Percentiles rank a stretch among this genome's conserved stretches.
phyloP scores from a whole-genome alignment of 768 basidiomycete species.

The Coprinopsis sp. region DNA sequence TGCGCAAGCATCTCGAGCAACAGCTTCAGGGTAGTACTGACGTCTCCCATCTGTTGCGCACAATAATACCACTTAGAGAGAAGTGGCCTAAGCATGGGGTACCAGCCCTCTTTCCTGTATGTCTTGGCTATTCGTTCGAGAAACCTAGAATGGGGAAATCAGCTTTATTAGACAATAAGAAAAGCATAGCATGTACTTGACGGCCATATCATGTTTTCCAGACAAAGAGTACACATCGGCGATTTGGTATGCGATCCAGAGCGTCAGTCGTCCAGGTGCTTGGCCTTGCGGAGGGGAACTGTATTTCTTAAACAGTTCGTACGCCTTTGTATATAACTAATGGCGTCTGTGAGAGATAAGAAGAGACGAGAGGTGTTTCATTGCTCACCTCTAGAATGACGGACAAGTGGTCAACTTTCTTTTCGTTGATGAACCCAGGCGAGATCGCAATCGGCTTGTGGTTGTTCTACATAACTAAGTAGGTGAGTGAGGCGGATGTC shows the following conservation, averaged over 20 bases:
- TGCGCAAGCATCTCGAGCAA: constrained; percentile 80
- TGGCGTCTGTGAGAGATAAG: constrained; percentile 5
- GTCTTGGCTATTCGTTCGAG: constrained; percentile 89
- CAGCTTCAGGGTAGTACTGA: constrained; percentile 71
- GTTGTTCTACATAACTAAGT: constrained; percentile 8
- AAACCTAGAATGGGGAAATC: constrained; percentile 52
- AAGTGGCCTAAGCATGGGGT: constrained; percentile 65
- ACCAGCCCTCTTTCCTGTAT: constrained; percentile 85
- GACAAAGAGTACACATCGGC: constrained; percentile 80
- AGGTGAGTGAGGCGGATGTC: constrained; percentile 15
- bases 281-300: constrained; percentile 49
- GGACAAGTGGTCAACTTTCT: constrained; percentile 84
- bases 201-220: constrained; percentile 81
- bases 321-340: constrained; percentile 90
- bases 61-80: constrained; percentile 80
- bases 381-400: constrained; percentile 75
- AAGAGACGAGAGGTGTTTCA: no score
- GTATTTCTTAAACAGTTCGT: constrained; percentile 88
- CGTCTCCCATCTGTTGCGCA: constrained; percentile 71
- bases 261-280: constrained; percentile 56
- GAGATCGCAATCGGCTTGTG: constrained; percentile 29
- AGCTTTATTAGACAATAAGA: neutral
- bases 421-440: constrained; percentile 84
- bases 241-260: constrained; percentile 90
- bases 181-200: constrained; percentile 50